Evolutionary conservation across 441 rosid genomes (phyloP).

Genomic region (Croton setiger): DNA sequence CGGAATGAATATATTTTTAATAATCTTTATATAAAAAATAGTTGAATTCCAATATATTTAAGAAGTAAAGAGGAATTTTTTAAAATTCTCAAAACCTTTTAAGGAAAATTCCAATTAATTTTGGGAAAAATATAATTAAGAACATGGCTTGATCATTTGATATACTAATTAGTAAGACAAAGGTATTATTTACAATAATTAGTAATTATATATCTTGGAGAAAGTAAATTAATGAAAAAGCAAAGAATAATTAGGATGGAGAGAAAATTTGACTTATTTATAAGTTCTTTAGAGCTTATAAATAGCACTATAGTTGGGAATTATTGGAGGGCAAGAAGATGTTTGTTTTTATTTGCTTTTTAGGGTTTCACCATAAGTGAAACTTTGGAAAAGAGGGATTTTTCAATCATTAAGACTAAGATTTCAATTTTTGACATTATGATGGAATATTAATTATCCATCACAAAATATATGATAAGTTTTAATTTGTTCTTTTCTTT

Average conservation of each 20-base stretch:
- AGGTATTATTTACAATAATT: too few relatives aligned
- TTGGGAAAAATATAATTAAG: not conserved
- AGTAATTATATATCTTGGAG: too few relatives aligned
- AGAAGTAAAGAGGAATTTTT: too few relatives aligned
- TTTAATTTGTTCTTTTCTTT: too few relatives aligned
- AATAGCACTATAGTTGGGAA: not conserved
- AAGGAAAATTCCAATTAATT: not conserved
- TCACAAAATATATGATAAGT: too few relatives aligned
- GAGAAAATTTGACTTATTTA: not conserved
- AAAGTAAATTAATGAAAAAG: not conserved
- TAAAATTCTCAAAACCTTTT: too few relatives aligned
- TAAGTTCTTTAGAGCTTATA: not conserved
- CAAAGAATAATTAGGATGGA: not conserved
- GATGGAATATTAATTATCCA: not conserved
- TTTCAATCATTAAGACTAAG: not conserved
- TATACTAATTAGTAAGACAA: too few relatives aligned
- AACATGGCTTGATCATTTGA: too few relatives aligned
- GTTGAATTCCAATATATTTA: too few relatives aligned
- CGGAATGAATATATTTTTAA: too few relatives aligned
- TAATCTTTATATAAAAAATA: too few relatives aligned
- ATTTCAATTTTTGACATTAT: not conserved
- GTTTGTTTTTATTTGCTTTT: constrained; percentile 1
- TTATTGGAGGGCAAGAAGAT: not conserved
- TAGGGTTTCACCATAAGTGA: not conserved
- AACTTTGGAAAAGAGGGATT: not conserved